Evolutionary conservation across 306 rosid species (phyloP).

Genomic region (Acacia confusa): DNA sequence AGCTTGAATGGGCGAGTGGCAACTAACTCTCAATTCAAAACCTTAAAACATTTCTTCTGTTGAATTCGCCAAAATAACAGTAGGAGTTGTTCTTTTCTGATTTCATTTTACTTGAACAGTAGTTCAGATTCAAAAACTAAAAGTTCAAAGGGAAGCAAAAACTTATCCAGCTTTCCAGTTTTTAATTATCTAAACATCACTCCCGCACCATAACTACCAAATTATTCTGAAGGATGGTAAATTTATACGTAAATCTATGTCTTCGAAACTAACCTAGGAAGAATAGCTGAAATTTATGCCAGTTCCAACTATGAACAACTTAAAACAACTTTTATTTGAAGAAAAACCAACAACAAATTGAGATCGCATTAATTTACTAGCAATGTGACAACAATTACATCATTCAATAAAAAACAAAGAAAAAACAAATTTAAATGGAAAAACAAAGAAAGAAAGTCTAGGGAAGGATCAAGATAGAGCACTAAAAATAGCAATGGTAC

Average conservation of each 20-base stretch:
- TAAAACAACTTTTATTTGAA: too few species aligned
- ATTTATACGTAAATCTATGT: not conserved
- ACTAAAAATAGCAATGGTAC: not conserved
- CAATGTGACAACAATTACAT: too few species aligned
- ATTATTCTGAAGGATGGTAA: not conserved
- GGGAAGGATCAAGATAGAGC: too few species aligned
- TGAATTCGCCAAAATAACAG: slow-evolving; percentile 13
- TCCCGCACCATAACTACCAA: not conserved
- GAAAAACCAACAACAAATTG: too few species aligned
- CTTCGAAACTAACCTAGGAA: not conserved
- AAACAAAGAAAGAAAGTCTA: too few species aligned
- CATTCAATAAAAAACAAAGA: too few species aligned
- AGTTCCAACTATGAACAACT: too few species aligned
- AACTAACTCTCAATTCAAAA: slow-evolving; percentile 7
- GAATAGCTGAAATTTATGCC: too few species aligned
- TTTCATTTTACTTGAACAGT: slow-evolving; percentile 9
- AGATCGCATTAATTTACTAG: too few species aligned
- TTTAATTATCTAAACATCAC: not conserved
- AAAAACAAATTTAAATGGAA: too few species aligned
- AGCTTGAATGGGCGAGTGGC: too few species aligned
- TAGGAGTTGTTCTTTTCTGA: slow-evolving; percentile 16
- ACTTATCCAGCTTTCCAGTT: not conserved
- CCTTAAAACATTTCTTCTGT: not conserved
- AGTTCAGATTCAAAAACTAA: not conserved
- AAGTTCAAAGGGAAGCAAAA: not conserved